Base-by-base conservation (phyloP, 1,139 yeast genomes). In the Saccharomyces hybrid region DNA sequence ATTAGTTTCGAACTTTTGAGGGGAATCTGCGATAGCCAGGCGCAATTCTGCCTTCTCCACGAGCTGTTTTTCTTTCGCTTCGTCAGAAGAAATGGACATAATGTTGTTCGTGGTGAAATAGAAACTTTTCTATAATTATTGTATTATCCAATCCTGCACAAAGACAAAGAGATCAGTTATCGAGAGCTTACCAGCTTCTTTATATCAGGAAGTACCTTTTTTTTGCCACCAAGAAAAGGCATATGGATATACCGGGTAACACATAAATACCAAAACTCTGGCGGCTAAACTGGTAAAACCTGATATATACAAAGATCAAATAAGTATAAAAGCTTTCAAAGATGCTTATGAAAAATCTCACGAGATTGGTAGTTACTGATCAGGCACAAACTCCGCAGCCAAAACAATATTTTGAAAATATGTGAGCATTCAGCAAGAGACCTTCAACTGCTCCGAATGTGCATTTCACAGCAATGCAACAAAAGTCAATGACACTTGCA, bases 1-100 rank as follows among this genome's bases (percentile, higher is more conserved):
- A 11, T 85, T 73, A 6, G 76, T 68, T 63, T 87, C 84, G 53
- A 90, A 78, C 63, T 85, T 86, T 2, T 71, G 75, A 54, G 85
- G 88, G 0, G 83, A 75, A 53, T 80, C 81, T 0, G 98, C 90
- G 50, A 93, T 73, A 0, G 96, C 95, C 47, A 93, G 76, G 51
- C 91, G 76, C 50, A 93, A 79, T 70, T 93, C 99, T 1, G 89
- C 98, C 64, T 82, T 84, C 65, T 82, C 82, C 48, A 87, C 76
- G 56, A 86, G 72, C 2, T 79, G 74, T 55, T 82, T 71, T 64
- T 86, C 93, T 46, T 76, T 72, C 7, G 76, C 79, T 57, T 63
- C 68, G 9, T 27, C 32, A 34, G 49, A 6, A 13, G 47, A 38
- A 16, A 38, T 8, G 32, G 29, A n/a, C 32, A 46, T 46, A 27